Evolutionary conservation across 2,329 filamentous ascomycete genomes (phyloP).

Genomic region (Chrysosporium queenslandicum): DNA sequence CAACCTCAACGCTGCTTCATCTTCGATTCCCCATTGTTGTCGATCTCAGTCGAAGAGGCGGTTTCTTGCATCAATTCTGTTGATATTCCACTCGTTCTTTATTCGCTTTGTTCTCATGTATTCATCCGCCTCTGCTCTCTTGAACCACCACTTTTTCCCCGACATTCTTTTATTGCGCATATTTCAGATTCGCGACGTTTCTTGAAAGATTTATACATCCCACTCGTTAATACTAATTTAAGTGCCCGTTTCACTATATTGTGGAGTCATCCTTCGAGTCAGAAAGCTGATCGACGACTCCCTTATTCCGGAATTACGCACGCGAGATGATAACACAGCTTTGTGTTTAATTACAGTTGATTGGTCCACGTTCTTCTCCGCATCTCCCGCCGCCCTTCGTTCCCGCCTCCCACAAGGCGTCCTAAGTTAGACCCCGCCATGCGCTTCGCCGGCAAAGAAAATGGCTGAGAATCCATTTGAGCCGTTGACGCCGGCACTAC

Average conservation of each 20-base stretch:
- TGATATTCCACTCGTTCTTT: conserved; percentile 5
- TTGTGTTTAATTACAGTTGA: background rate
- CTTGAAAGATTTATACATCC: background rate
- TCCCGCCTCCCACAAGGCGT: conserved; percentile 19
- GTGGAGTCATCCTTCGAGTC: background rate
- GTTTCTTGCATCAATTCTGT: conserved; percentile 3
- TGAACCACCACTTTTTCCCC: conserved; percentile 7
- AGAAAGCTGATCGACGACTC: background rate
- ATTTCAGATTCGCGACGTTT: conserved; percentile 9
- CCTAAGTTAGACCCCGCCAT: conserved; percentile 16
- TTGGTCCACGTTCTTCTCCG: conserved; percentile 12
- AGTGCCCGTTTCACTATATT: conserved; percentile 1
- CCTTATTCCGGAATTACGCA: background rate
- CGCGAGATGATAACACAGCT: background rate
- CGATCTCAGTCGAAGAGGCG: background rate
- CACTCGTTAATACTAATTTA: conserved; percentile 2
- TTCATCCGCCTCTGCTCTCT: conserved; percentile 2
- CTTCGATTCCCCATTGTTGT: background rate
- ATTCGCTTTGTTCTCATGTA: conserved; percentile 5
- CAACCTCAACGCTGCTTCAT: background rate
- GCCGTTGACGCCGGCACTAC: conserved; percentile 23
- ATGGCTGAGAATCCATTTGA: conserved; percentile 23
- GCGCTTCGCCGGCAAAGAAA: conserved; percentile 26
- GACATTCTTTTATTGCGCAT: conserved; percentile 12
- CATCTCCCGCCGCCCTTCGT: conserved; percentile 2